A percentile compares a stretch with the other conserved stretches of the same genome.
Evolutionary conservation across 2,329 filamentous ascomycete genomes (phyloP).

Genomic region (Aureobasidium sp.): DNA sequence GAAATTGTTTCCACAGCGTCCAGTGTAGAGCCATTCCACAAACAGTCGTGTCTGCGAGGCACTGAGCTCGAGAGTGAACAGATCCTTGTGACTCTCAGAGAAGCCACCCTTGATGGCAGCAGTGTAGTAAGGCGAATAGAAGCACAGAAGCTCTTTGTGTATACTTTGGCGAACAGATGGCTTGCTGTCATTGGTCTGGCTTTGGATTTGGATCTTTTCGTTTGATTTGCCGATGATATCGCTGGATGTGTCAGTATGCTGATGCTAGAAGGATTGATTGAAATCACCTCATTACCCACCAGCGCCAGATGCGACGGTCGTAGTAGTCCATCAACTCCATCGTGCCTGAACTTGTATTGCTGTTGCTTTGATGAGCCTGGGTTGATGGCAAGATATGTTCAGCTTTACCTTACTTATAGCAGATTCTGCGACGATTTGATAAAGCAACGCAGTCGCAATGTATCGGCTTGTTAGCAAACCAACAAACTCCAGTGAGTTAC

Average conservation of each 20-base stretch:
- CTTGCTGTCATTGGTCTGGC: not conserved
- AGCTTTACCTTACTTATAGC: not conserved
- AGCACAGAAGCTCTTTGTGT: conserved; percentile 2
- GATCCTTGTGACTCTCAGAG: not conserved
- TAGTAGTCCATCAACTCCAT: not conserved
- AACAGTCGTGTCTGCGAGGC: not conserved
- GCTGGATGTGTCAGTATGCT: not conserved
- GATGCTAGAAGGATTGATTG: not conserved
- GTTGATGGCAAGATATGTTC: too few relatives aligned
- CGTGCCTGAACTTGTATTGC: not conserved
- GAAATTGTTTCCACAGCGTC: not conserved
- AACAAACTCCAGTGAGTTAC: not conserved
- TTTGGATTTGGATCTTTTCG: not conserved
- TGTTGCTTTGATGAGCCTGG: not conserved
- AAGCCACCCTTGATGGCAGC: not conserved
- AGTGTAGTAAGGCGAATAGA: not conserved
- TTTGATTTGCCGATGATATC: not conserved
- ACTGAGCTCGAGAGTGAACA: not conserved
- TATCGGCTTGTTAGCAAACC: not conserved
- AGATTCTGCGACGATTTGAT: not conserved
- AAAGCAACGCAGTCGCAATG: not conserved
- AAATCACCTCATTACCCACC: not conserved
- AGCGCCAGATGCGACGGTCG: not conserved
- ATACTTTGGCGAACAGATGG: not conserved
- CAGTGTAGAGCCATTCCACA: not conserved